Evolutionary conservation across 2,329 filamentous ascomycete species (phyloP), one percentile per base, ranked within the genome.

Genomic region (Moelleriella libera): DNA sequence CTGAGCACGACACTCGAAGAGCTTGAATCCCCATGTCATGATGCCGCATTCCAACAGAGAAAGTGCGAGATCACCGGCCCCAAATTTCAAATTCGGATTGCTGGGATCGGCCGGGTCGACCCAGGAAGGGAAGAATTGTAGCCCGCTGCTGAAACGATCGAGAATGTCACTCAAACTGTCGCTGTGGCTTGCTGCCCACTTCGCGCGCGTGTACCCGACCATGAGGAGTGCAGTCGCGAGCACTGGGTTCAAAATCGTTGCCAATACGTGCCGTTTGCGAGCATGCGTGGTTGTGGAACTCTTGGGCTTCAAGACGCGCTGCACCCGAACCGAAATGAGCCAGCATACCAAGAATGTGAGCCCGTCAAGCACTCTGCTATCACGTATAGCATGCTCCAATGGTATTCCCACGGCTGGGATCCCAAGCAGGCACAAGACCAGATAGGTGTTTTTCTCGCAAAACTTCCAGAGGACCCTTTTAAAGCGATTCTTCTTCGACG

Each of bases 1-100:
- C 45, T 71, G 69, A 2, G 53, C 51, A 4, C 71, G 69, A 56
- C 69, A 73, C 51, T 74, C 70, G 52, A 68, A 73, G 4, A 76
- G 61, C 57, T 75, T 76, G 52, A 76, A 67, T 0, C 72, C 72
- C 72, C 72, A 76, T 4, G 67, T 62, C 3, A 75, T 63, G 29
- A 76, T 72, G 9, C 72, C 72, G 4, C 68, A 66, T 53, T 75
- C 69, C 3, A 76, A 68, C 3, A 75, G 56, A 0, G 70, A 68
- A 1, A 68, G 61, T 0, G 72, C 72, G 4, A 68, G 56, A 50
- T 75, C 72, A 7, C 72, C 72, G 0, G 72, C 71, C 2, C 70
- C 70, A 46, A 68, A 66, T 60, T 63, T 65, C 1, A 46, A 47
- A 5, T 47, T 47, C 4, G 49, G 51, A 30, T 58, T 56, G 3